A percentile compares a stretch with the other conserved stretches of the same genome.
These are phyloP conservation scores for Fragilariopsis cylindrus DNA, from an alignment of 108 stramenopile genomes.

Conservation along the genomic window DNA sequence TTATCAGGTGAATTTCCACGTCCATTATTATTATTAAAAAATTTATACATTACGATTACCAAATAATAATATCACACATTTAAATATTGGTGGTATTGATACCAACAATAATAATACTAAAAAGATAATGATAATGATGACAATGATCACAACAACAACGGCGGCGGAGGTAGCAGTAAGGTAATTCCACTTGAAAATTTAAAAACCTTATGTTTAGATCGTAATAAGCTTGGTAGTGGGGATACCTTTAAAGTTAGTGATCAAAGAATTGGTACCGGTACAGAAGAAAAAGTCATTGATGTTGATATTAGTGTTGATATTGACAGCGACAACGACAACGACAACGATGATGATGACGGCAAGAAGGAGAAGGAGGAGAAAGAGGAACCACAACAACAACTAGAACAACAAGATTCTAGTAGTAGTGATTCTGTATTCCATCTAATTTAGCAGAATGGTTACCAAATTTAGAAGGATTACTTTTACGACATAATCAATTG, in stretches of 20 bases:
- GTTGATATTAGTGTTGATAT: background rate
- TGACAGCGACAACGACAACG: background rate
- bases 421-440: slow-evolving; percentile 24
- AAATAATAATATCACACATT: slow-evolving; percentile 47
- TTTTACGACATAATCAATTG: slow-evolving; percentile 40
- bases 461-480: slow-evolving; percentile 1
- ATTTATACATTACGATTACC: slow-evolving; percentile 47
- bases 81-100: slow-evolving; percentile 17
- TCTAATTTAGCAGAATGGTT: slow-evolving; percentile 36
- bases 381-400: background rate
- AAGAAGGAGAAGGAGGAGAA: background rate
- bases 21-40: slow-evolving; percentile 32
- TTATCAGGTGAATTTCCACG: slow-evolving; percentile 45
- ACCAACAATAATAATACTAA: background rate
- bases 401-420: background rate
- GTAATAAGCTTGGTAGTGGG: slow-evolving; percentile 28
- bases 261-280: background rate
- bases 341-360: background rate
- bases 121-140: slow-evolving; percentile 7
- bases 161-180: background rate
- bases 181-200: slow-evolving; percentile 29
- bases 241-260: background rate
- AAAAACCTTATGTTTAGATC: slow-evolving; percentile 54
- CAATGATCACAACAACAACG: background rate
- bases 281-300: background rate